phyloP scores from a whole-genome alignment of 2,329 filamentous ascomycete species.

The Graphilbum ipis-grandicollis region DNA sequence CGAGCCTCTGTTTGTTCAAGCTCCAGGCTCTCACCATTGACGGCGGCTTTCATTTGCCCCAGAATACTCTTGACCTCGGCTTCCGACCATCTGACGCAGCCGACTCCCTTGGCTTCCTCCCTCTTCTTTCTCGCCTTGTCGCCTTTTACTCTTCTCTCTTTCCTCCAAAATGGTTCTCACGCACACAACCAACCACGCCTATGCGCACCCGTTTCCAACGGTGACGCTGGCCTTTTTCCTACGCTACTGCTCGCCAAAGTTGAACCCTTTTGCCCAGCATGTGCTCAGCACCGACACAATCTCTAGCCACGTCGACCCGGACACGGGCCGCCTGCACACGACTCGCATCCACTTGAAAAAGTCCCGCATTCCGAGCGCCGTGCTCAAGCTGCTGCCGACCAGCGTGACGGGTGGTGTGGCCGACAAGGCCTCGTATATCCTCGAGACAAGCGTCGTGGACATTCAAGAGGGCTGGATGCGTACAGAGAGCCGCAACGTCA shows the following conservation, averaged over 20 bases:
- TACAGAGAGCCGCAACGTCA: constrained; percentile 64
- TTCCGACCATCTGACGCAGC: too few relatives aligned
- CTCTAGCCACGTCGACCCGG: constrained; percentile 51
- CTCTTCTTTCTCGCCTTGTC: neutral
- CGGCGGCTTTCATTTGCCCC: too few relatives aligned
- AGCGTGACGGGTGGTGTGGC: constrained; percentile 47
- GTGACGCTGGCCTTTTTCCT: constrained; percentile 82
- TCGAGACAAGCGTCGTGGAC: constrained; percentile 66
- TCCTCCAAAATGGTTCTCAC: constrained; percentile 37
- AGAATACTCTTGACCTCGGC: neutral
- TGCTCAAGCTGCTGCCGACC: constrained; percentile 58
- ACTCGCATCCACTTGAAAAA: constrained; percentile 70
- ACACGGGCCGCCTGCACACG: constrained; percentile 59
- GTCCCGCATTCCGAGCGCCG: constrained; percentile 56
- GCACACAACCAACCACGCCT: constrained; percentile 50
- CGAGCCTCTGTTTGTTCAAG: constrained; percentile 8
- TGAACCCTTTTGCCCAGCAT: constrained; percentile 67
- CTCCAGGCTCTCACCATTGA: constrained; percentile 1
- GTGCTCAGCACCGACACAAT: constrained; percentile 75
- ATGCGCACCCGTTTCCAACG: constrained; percentile 68
- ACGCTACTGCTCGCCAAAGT: constrained; percentile 53
- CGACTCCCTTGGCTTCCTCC: too few relatives aligned
- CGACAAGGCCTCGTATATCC: constrained; percentile 61
- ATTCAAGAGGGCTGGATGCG: constrained; percentile 69
- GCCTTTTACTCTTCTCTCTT: neutral